Conservation (phyloP, 169 alveolate genomes). For the Plasmodium reichenowi region DNA sequence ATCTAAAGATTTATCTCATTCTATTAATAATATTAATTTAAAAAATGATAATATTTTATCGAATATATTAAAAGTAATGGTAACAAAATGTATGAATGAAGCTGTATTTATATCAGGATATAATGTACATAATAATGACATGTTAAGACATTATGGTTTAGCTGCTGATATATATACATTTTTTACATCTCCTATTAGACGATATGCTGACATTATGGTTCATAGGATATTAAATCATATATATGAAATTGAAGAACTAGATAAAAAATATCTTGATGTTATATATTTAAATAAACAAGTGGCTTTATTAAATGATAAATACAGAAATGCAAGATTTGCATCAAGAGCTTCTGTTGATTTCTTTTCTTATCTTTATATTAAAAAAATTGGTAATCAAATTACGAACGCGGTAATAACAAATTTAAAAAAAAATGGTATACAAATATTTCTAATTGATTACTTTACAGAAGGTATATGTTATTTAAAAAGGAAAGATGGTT, state of each 20-base stretch:
- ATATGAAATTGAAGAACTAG: conserved; percentile 79
- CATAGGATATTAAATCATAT: conserved; percentile 93
- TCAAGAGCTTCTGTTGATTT: conserved; percentile 75
- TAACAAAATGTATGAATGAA: conserved; percentile 97
- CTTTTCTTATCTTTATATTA: conserved; percentile 70
- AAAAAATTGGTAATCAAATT: conserved; percentile 72
- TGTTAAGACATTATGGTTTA: conserved; percentile 95
- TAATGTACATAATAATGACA: conserved; percentile 71
- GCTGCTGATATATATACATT: conserved; percentile 99
- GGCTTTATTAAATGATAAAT: conserved; percentile 49
- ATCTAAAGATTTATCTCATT: conserved; percentile 91
- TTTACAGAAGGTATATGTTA: conserved; percentile 67
- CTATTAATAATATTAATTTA: conserved; percentile 90
- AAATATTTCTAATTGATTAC: conserved; percentile 25
- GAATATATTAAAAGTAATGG: conserved; percentile 91
- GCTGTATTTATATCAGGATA: conserved; percentile 89
- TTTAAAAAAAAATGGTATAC: conserved; percentile 73
- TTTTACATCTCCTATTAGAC: conserved; percentile 99
- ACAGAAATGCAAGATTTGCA: conserved; percentile 75
- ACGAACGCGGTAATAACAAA: conserved; percentile 64
- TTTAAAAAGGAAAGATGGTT: conserved; percentile 70
- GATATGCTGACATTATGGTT: conserved; percentile 98
- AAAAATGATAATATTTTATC: conserved; percentile 90
- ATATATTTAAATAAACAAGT: conserved; percentile 64
- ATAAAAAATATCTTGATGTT: conserved; percentile 70